Evolutionary conservation across 371 early-diverging fungal genomes (phyloP), one percentile per base, ranked within the genome.

Genomic region (Mucor circinelloides): DNA sequence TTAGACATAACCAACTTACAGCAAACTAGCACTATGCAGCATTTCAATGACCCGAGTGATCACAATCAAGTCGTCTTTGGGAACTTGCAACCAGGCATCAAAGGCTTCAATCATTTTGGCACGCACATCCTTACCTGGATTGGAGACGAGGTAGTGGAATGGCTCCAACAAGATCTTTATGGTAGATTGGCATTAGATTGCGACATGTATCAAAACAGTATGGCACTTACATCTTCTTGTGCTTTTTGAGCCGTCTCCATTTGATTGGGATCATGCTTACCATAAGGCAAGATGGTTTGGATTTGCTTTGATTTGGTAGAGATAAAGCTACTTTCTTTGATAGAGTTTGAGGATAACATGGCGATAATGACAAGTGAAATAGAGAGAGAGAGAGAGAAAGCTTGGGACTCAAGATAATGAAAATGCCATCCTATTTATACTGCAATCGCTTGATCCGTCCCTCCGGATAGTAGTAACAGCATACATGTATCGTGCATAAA

Each of bases 101-200:
- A 99, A 97, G 0, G 98, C 97, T 19, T 87, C 85, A 42, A 97
- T 93, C 61, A 99, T 82, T 61, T 92, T 90, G 8, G 93, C 84
- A 31, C 99, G 90, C 58, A 99, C 88, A 59, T 94, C 95, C 77
- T 98, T 97, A 27, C 99, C 98, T 0, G 95, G 95, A 21, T 94
- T 82, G 27, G 89, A 78, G 31, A 77, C 71, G 44, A 98, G 89
- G 70, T 99, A 99, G 21, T 82, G 78, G 75, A 86, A 95, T 0
- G 95, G 95, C 67, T 94, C 96, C 15, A 95, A 76, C 3, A 95
- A 76, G 15, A 88, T 82, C 89, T 90, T 36, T 12, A 6, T 0
- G 2, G 19, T 9, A 28, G 19, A 21, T 61, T 6, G 32, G 40
- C 6, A 0, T 58, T 23, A 12, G 6, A 15, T 38, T 44, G 4